Conservation (phyloP, 768 basidiomycete genomes). For the Pleurotus cornucopiae region DNA sequence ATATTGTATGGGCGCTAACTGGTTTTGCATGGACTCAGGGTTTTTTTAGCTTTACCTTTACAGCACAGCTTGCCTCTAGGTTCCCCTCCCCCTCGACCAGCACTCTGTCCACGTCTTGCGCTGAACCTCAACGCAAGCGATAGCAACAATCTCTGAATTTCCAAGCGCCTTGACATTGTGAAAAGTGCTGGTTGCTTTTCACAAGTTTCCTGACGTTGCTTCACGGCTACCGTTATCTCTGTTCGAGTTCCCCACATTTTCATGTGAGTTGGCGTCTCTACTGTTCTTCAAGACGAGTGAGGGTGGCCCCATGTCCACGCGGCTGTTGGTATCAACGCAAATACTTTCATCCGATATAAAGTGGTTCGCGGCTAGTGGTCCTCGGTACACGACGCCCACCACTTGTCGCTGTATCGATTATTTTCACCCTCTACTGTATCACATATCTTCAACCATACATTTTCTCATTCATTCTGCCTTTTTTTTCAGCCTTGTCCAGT, state of each 20-base stretch:
- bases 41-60: too few relatives aligned
- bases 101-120: too few relatives aligned
- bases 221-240: slow-evolving; percentile 3
- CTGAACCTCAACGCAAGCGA: too few relatives aligned
- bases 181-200: slow-evolving; percentile 9
- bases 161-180: not conserved
- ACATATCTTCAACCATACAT: not conserved
- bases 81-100: too few relatives aligned
- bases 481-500: not conserved
- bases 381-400: slow-evolving; percentile 49
- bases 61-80: too few relatives aligned
- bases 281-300: too few relatives aligned
- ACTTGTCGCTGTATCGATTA: slow-evolving; percentile 56
- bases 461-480: slow-evolving; percentile 2
- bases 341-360: not conserved
- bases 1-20: too few relatives aligned
- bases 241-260: not conserved
- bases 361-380: not conserved
- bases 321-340: not conserved
- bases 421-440: not conserved
- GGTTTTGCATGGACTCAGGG: too few relatives aligned
- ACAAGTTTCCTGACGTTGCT: not conserved
- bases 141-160: too few relatives aligned
- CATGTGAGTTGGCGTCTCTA: slow-evolving; percentile 2
- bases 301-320: not conserved